A percentile compares a stretch with the other conserved stretches of the same genome.
These are phyloP conservation scores for Globisporangium emineosum DNA, from an alignment of 352 stramenopile species.

Conservation along the genomic window DNA sequence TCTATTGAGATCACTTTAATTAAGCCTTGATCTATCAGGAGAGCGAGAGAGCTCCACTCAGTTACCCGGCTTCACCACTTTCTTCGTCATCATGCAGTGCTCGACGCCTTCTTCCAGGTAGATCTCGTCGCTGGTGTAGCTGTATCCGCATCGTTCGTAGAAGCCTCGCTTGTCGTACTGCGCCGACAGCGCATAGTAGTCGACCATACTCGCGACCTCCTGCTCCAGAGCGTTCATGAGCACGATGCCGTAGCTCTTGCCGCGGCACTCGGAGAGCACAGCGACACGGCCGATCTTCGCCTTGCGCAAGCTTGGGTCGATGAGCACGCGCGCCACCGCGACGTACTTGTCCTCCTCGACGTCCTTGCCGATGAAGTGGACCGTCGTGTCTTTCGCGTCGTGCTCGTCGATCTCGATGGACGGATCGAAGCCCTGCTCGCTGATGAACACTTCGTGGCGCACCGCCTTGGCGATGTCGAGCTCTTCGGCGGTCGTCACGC, in stretches of 20 bases:
- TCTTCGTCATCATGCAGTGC: conserved; percentile 61
- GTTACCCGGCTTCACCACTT: background rate
- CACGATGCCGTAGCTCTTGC: conserved; percentile 44
- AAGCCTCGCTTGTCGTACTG: conserved; percentile 55
- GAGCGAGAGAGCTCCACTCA: background rate
- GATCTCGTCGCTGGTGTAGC: conserved; percentile 40
- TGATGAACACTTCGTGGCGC: conserved; percentile 48
- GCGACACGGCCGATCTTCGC: conserved; percentile 57
- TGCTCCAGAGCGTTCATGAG: conserved; percentile 43
- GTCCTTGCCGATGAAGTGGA: conserved; percentile 58
- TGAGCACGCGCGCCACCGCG: conserved; percentile 40
- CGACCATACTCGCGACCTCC: conserved; percentile 24
- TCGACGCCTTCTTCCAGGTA: conserved; percentile 50
- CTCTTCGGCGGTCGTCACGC: conserved; percentile 36
- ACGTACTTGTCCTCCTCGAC: conserved; percentile 49
- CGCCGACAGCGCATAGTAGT: conserved; percentile 43
- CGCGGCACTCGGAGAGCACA: conserved; percentile 50
- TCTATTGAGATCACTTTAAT: background rate
- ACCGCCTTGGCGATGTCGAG: conserved; percentile 41
- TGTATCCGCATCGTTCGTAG: conserved; percentile 70
- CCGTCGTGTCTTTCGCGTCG: conserved; percentile 40
- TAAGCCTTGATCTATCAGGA: no score
- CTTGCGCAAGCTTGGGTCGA: conserved; percentile 28
- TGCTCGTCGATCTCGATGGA: conserved; percentile 40
- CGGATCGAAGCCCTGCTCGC: conserved; percentile 42